Evolutionary conservation across 2,329 filamentous ascomycete species (phyloP).

Genomic region (Fusarium sp.): DNA sequence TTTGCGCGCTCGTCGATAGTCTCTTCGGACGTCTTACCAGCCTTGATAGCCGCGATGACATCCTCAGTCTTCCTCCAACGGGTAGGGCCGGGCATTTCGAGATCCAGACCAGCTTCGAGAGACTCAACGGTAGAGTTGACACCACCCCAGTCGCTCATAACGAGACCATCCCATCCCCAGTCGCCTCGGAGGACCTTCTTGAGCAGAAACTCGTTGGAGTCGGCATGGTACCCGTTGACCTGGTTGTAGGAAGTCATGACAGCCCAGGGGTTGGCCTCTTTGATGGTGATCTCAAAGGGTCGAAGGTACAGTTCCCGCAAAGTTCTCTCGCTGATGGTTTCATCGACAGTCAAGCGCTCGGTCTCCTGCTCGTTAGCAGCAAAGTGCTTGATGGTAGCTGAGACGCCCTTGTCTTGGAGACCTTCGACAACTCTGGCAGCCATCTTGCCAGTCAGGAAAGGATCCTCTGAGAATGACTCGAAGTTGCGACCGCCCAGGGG

Average conservation of each 20-base stretch:
- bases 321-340: constrained; percentile 43
- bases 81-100: constrained; percentile 55
- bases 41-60: constrained; percentile 48
- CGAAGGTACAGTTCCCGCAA: constrained; percentile 49
- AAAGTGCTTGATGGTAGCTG: constrained; percentile 59
- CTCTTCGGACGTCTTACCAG: constrained; percentile 46
- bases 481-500: constrained; percentile 47
- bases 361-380: constrained; percentile 56
- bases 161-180: constrained; percentile 56
- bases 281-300: constrained; percentile 56
- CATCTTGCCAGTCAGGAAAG: constrained; percentile 45
- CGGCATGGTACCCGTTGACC: constrained; percentile 56
- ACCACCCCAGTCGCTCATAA: constrained; percentile 55
- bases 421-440: constrained; percentile 50
- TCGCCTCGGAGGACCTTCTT: constrained; percentile 56
- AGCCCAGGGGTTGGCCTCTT: constrained; percentile 55
- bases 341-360: constrained; percentile 45
- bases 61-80: constrained; percentile 46
- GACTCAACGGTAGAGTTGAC: constrained; percentile 50
- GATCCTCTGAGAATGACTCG: constrained; percentile 46
- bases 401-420: constrained; percentile 55
- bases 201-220: constrained; percentile 44
- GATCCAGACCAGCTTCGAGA: constrained; percentile 48
- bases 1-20: constrained; percentile 48
- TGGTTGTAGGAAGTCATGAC: constrained; percentile 51